These are phyloP conservation scores for Leccinum truebloodii DNA, from an alignment of 768 basidiomycete species.

Conservation along the genomic window DNA sequence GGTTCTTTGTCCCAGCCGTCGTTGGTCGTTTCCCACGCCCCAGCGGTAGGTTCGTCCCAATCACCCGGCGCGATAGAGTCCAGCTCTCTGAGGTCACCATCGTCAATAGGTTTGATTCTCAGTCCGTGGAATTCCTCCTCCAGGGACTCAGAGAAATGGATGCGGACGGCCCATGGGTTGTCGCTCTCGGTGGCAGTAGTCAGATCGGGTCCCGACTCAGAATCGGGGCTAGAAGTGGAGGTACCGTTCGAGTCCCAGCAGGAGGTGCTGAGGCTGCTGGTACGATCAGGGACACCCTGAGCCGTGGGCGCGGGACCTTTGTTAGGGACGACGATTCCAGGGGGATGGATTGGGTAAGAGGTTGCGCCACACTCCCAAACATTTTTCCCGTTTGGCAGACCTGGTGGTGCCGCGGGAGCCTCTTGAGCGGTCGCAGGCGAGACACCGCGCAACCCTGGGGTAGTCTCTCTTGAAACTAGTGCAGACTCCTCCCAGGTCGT, in stretches of 20 bases:
- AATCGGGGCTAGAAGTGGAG: constrained; percentile 29
- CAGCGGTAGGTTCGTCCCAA: constrained; percentile 12
- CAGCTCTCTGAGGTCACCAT: constrained; percentile 18
- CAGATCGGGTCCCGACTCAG: constrained; percentile 28
- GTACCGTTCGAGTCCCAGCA: constrained; percentile 28
- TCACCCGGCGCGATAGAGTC: constrained; percentile 28
- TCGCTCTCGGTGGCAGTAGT: constrained; percentile 26
- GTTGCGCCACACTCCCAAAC: constrained; percentile 13
- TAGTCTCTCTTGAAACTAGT: constrained; percentile 16
- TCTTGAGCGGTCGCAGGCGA: constrained; percentile 9
- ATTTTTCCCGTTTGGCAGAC: constrained; percentile 8
- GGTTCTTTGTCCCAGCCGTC: constrained; percentile 19
- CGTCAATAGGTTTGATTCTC: constrained; percentile 15
- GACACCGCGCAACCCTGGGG: constrained; percentile 11
- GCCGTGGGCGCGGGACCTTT: not conserved
- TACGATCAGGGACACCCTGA: constrained; percentile 8
- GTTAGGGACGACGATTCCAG: constrained; percentile 14
- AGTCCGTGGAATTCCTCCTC: constrained; percentile 33
- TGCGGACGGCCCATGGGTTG: constrained; percentile 21
- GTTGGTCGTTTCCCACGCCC: constrained; percentile 5
- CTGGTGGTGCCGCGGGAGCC: constrained; percentile 10
- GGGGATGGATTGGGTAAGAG: constrained; percentile 15
- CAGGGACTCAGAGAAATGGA: constrained; percentile 29
- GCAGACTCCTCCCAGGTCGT: constrained; percentile 26
- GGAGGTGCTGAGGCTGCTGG: constrained; percentile 9